A percentile compares a stretch with the other conserved stretches of the same genome.
Evolutionary conservation across 768 basidiomycete species (phyloP).

Genomic region (Hypholoma fasciculare): DNA sequence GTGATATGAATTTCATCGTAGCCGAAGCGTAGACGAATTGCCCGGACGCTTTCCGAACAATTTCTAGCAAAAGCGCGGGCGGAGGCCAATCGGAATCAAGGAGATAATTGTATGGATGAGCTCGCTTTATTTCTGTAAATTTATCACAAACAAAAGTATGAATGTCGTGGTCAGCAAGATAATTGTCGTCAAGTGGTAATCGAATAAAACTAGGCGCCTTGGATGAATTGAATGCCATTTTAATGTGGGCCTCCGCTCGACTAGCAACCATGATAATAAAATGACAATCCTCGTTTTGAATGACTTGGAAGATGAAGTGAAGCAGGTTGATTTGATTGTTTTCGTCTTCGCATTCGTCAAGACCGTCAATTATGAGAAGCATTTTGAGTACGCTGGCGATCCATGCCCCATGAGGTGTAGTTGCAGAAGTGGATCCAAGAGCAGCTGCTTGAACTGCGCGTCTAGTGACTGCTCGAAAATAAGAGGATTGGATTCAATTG

Average conservation of each 20-base stretch:
- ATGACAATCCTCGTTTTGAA: neutral
- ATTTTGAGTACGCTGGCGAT: neutral
- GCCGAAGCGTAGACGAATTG: conserved; percentile 5
- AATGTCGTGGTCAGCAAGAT: neutral
- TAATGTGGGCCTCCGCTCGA: neutral
- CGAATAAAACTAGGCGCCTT: neutral
- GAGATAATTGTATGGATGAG: neutral
- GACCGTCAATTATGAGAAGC: neutral
- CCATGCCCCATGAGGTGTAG: neutral
- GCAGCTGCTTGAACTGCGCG: neutral
- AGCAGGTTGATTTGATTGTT: neutral
- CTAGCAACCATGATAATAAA: neutral
- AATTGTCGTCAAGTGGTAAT: neutral
- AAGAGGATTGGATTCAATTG: neutral
- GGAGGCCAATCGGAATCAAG: neutral
- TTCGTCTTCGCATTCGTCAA: neutral
- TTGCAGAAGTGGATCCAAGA: neutral
- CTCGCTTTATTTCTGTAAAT: neutral
- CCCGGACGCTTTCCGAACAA: neutral
- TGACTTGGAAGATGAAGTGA: neutral
- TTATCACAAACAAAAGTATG: neutral
- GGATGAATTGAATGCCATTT: neutral
- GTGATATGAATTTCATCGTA: neutral
- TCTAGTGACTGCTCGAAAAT: neutral
- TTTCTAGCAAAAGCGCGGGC: neutral